These are phyloP conservation scores for Candida glucosophila DNA, from an alignment of 1,139 yeast species.

Conservation along the genomic window DNA sequence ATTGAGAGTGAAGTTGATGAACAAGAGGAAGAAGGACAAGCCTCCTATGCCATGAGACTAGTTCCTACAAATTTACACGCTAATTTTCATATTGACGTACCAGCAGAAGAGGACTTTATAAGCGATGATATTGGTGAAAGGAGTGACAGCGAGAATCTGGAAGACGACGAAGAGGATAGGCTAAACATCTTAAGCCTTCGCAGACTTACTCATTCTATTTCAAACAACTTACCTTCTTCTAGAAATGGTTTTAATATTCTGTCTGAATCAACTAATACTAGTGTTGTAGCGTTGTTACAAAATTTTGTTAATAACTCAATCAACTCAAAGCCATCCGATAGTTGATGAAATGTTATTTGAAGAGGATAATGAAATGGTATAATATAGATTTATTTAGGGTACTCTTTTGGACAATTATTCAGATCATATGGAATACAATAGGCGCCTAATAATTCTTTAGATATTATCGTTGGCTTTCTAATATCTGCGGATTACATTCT, in stretches of 20 bases:
- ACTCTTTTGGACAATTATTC: too few species aligned
- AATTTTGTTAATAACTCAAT: constrained; percentile 29
- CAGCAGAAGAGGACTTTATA: constrained; percentile 13
- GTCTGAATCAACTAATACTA: constrained; percentile 15
- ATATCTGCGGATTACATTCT: too few species aligned
- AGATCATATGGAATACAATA: too few species aligned
- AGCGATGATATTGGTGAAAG: constrained; percentile 9
- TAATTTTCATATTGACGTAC: constrained; percentile 28
- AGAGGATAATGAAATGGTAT: too few species aligned
- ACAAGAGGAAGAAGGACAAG: constrained; percentile 4
- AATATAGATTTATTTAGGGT: too few species aligned
- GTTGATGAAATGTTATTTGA: too few species aligned
- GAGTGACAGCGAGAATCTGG: constrained; percentile 10
- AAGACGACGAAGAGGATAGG: constrained; percentile 9
- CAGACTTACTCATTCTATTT: constrained; percentile 17
- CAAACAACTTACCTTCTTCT: too few species aligned
- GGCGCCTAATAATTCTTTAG: too few species aligned
- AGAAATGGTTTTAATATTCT: constrained; percentile 5
- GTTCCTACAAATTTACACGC: constrained; percentile 29
- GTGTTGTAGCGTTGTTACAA: constrained; percentile 31
- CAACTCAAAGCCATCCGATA: too few species aligned
- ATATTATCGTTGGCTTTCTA: too few species aligned
- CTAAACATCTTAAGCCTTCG: constrained; percentile 20
- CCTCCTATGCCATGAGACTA: constrained; percentile 18
- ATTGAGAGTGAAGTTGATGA: constrained; percentile 9